Percentiles rank a stretch among this genome's conserved stretches.
These are phyloP conservation scores for Tetrapisispora arboricola DNA, from an alignment of 805 yeast genomes.

Conservation along the genomic window DNA sequence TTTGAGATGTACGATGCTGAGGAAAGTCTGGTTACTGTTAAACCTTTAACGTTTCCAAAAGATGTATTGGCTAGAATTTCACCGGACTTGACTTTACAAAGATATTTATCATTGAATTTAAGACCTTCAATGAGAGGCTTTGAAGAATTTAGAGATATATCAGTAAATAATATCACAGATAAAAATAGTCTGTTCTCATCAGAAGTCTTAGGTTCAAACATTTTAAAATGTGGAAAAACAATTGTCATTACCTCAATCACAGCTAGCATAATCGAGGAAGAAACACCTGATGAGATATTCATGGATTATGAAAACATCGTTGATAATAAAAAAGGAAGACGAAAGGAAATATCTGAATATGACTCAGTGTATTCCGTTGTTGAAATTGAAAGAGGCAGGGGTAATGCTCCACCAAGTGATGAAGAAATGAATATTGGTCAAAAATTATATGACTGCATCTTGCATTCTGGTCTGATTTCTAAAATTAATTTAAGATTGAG, in stretches of 20 bases:
- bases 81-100: conserved; percentile 72
- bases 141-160: conserved; percentile 58
- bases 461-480: conserved; percentile 45
- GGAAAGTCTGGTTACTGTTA: conserved; percentile 17
- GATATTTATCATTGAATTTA: conserved; percentile 63
- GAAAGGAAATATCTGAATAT: conserved; percentile 37
- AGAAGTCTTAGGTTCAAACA: conserved; percentile 53
- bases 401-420: conserved; percentile 68
- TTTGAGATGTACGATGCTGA: too few species aligned
- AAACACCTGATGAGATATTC: conserved; percentile 35
- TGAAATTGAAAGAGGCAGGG: conserved; percentile 64
- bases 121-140: conserved; percentile 68
- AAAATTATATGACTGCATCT: conserved; percentile 47
- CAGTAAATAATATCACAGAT: conserved; percentile 24
- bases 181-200: background rate
- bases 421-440: conserved; percentile 77
- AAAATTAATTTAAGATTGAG: conserved; percentile 37
- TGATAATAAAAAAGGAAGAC: conserved; percentile 19
- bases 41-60: conserved; percentile 63
- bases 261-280: conserved; percentile 54
- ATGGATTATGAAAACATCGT: conserved; percentile 26
- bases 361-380: conserved; percentile 54
- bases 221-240: conserved; percentile 61
- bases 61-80: conserved; percentile 75
- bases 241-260: conserved; percentile 62